Percentiles rank a stretch among this genome's conserved stretches.
Conservation (phyloP, 2,329 filamentous ascomycete genomes). For the Fusarium tuaranense region DNA sequence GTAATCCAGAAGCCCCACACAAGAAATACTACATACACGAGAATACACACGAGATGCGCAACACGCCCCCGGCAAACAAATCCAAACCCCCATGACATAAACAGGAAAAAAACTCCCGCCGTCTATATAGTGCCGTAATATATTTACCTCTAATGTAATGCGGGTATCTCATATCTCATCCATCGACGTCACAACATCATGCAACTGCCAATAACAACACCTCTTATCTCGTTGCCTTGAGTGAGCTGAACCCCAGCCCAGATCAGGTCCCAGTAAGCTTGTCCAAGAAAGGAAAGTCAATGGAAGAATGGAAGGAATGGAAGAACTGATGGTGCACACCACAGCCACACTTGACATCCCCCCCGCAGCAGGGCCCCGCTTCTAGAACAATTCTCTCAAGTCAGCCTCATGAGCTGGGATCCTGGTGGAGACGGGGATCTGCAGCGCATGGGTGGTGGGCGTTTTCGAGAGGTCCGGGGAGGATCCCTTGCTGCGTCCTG, state of each 20-base stretch:
- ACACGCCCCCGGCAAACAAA: conserved; percentile 7
- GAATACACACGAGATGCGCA: conserved; percentile 9
- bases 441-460: conserved; percentile 29
- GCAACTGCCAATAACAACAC: conserved; percentile 24
- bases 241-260: conserved; percentile 14
- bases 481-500: conserved; percentile 3
- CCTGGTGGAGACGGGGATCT: conserved; percentile 29
- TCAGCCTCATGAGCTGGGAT: conserved; percentile 38
- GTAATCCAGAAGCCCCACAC: conserved; percentile 6
- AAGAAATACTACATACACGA: conserved; percentile 16
- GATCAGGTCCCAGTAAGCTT: conserved; percentile 5
- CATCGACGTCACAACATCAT: conserved; percentile 35
- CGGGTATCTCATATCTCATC: conserved; percentile 29
- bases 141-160: conserved; percentile 25
- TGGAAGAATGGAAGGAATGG: conserved; percentile 38
- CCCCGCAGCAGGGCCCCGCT: conserved; percentile 39
- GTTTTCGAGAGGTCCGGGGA: conserved; percentile 26
- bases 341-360: conserved; percentile 33
- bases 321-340: conserved; percentile 35
- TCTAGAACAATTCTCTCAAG: conserved; percentile 50
- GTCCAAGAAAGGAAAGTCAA: conserved; percentile 34
- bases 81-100: conserved; percentile 1
- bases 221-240: conserved; percentile 38
- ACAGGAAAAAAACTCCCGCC: conserved; percentile 26
- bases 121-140: conserved; percentile 27